Evolutionary conservation across 768 basidiomycete genomes (phyloP), one percentile per base, ranked within the genome.

Genomic region (Gloeophyllum trabeum): DNA sequence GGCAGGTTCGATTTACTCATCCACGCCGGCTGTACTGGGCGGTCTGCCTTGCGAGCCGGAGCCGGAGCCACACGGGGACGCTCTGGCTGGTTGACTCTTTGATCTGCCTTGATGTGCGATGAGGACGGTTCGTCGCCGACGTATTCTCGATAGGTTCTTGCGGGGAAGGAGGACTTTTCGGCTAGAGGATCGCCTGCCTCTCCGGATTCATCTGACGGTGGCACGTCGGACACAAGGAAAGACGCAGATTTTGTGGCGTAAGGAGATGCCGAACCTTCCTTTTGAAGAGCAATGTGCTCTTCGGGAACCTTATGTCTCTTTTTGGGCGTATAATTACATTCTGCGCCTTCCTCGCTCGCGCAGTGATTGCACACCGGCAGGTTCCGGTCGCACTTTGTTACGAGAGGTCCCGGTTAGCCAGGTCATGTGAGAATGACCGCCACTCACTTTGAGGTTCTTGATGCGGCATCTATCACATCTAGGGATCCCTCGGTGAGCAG

Each of bases 301-400:
- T 61, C 54, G 14, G 67, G 68, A 30, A 70, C 67, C 52, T 70
- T 81, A 49, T 71, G 71, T 43, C 78, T 63, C 49, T 79, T 81
- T 61, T 83, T 82, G 6, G 81, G 80, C 25, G 80, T 81, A 52
- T 84, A 82, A 51, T 80, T 79, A 58, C 80, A 82, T 38, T 75
- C 71, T 13, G 60, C 57, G 28, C 67, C 69, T 39, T 70, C 64
- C 44, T 67, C 63, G 38, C 73, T 73, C 28, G 64, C 63, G 43
- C 81, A 84, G 45, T 81, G 74, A 50, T 81, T 80, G 59, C 81
- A 84, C 21, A 79, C 66, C 0, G 81, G 81, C 32, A 82, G 64
- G 53, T 77, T 81, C 39, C 81, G 69, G 54, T 84, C 81, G 55
- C 81, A 84, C 81, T 32, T 10, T 32, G 10, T 32, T 16, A 10